A percentile compares a stretch with the other conserved stretches of the same genome.
These are phyloP conservation scores for Phaeomoniella chlamydospora DNA, from an alignment of 2,329 filamentous ascomycete species.

Conservation along the genomic window DNA sequence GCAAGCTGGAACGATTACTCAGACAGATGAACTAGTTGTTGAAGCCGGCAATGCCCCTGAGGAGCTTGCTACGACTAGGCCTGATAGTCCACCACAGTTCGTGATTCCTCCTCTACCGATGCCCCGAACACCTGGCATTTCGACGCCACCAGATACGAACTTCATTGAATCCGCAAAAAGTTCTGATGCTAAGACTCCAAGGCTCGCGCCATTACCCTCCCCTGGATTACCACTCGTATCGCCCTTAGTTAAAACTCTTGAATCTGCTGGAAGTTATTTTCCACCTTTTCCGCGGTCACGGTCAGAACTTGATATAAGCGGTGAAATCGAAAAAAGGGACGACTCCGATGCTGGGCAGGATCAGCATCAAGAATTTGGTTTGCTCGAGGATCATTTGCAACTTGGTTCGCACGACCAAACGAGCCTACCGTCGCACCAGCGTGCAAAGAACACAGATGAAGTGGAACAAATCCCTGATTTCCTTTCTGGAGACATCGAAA, in stretches of 20 bases:
- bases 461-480: too few relatives aligned
- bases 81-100: neutral
- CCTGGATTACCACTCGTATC: slow-evolving; percentile 24
- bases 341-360: too few relatives aligned
- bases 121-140: neutral
- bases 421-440: too few relatives aligned
- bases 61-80: neutral
- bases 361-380: too few relatives aligned
- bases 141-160: neutral
- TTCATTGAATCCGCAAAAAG: slow-evolving; percentile 1
- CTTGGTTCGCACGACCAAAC: too few relatives aligned
- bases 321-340: slow-evolving; percentile 1
- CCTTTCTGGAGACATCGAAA: too few relatives aligned
- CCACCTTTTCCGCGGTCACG: slow-evolving; percentile 5
- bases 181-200: slow-evolving; percentile 18
- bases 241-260: slow-evolving; percentile 17
- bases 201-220: slow-evolving; percentile 22
- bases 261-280: slow-evolving; percentile 17
- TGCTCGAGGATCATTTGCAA: too few relatives aligned
- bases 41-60: neutral
- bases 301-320: slow-evolving; percentile 10
- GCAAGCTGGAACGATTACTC: neutral
- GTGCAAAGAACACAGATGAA: too few relatives aligned
- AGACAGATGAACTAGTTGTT: neutral
- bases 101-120: neutral